phyloP scores from a whole-genome alignment of 1,284 basidiomycete genomes.

The Irpex lacteus region DNA sequence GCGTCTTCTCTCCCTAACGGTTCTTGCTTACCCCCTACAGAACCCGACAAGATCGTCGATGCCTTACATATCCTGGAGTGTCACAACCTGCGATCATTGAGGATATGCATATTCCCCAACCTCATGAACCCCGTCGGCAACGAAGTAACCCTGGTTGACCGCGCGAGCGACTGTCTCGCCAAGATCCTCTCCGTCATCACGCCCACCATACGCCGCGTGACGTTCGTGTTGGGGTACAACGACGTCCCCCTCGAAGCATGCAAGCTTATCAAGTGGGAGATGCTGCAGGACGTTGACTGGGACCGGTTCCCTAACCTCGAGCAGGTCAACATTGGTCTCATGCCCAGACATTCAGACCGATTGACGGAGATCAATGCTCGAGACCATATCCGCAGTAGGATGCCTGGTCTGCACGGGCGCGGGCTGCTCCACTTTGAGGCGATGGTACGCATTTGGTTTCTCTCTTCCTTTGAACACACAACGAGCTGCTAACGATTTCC shows the following conservation, averaged over 20 bases:
- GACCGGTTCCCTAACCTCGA: conserved; percentile 3
- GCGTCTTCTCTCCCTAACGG: neutral
- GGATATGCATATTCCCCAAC: conserved; percentile 6
- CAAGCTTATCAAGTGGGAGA: conserved; percentile 7
- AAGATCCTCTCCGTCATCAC: conserved; percentile 2
- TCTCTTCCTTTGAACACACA: neutral
- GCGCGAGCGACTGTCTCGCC: conserved; percentile 7
- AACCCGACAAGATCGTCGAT: conserved; percentile 7
- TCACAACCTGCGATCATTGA: conserved; percentile 1
- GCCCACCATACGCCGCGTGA: conserved; percentile 4
- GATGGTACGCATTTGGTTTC: neutral
- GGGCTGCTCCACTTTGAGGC: conserved; percentile 2
- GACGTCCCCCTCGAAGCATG: conserved; percentile 2
- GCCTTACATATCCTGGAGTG: conserved; percentile 8
- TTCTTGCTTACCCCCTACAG: neutral
- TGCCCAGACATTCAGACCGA: conserved; percentile 7
- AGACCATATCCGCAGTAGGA: conserved; percentile 1
- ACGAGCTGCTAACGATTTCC: neutral
- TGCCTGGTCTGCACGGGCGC: neutral
- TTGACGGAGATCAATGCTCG: conserved; percentile 5
- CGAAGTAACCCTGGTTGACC: neutral
- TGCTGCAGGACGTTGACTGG: conserved; percentile 5
- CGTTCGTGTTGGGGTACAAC: conserved; percentile 7
- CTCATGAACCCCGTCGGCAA: conserved; percentile 5
- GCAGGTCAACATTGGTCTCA: conserved; percentile 4